Evolutionary conservation across 768 basidiomycete species (phyloP).

Genomic region (Lanmaoa rubissima): DNA sequence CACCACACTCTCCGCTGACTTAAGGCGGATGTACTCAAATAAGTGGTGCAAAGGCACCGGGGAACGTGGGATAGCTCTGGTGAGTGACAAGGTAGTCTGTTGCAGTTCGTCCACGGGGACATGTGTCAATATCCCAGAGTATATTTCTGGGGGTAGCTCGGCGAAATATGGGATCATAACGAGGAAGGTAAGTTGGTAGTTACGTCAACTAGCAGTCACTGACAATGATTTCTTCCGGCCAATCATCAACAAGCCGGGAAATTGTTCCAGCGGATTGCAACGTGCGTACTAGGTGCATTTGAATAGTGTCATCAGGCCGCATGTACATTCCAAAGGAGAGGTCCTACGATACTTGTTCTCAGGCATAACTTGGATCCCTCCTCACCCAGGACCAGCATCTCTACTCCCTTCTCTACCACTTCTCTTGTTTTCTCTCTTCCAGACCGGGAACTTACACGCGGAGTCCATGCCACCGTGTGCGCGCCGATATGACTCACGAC

Average conservation of each 20-base stretch:
- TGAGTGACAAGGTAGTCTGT: constrained; percentile 55
- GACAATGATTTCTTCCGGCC: not conserved
- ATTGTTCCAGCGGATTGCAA: not conserved
- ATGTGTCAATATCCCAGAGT: constrained; percentile 53
- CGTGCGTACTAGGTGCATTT: not conserved
- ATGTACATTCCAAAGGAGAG: constrained; percentile 13
- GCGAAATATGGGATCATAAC: constrained; percentile 25
- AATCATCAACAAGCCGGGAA: not conserved
- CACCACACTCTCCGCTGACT: constrained; percentile 48
- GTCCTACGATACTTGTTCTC: constrained; percentile 30
- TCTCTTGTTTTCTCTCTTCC: constrained; percentile 44
- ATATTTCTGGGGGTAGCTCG: constrained; percentile 64
- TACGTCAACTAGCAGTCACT: not conserved
- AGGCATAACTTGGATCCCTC: constrained; percentile 27
- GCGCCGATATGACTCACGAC: constrained; percentile 51
- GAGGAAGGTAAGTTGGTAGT: not conserved
- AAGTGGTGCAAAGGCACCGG: constrained; percentile 57
- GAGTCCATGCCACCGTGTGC: constrained; percentile 53
- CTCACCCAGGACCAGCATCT: constrained; percentile 38
- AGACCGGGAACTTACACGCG: constrained; percentile 48
- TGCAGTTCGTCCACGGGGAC: constrained; percentile 48
- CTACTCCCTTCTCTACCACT: constrained; percentile 50
- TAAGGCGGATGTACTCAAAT: constrained; percentile 57
- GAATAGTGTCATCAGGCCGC: not conserved
- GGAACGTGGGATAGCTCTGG: constrained; percentile 58